Conservation (phyloP, 495 filamentous ascomycete species). For the Neurospora sp. region DNA sequence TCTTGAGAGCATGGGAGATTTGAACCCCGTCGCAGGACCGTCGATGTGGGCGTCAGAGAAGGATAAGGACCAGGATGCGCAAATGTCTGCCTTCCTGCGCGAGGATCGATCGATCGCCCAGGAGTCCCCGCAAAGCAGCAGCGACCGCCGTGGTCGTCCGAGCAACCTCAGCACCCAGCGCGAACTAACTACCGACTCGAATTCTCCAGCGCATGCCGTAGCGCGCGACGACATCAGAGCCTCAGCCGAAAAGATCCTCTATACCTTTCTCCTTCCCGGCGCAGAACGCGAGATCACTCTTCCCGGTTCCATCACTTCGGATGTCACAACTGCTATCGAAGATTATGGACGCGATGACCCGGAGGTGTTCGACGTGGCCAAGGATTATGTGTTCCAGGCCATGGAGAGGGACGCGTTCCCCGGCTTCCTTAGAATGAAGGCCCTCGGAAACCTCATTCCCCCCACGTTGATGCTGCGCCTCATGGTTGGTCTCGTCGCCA, state of each 20-base stretch:
- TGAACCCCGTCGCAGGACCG: conserved; percentile 44
- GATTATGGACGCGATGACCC: conserved; percentile 86
- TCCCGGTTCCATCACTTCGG: conserved; percentile 71
- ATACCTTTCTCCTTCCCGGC: conserved; percentile 85
- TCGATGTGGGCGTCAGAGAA: conserved; percentile 41
- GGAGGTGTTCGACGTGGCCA: conserved; percentile 91
- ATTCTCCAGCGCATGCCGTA: conserved; percentile 77
- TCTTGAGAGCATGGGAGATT: conserved; percentile 60
- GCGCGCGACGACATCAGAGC: conserved; percentile 77
- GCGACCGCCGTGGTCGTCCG: conserved; percentile 52
- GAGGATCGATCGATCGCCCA: conserved; percentile 49
- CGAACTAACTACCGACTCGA: conserved; percentile 51
- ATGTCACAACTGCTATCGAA: conserved; percentile 77
- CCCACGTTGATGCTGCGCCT: conserved; percentile 74
- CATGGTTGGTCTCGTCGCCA: conserved; percentile 71
- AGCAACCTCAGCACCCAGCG: conserved; percentile 51
- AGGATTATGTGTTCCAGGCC: conserved; percentile 98
- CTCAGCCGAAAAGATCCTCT: conserved; percentile 94
- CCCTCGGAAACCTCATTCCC: conserved; percentile 87
- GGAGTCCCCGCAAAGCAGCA: conserved; percentile 63
- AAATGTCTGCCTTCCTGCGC: conserved; percentile 81
- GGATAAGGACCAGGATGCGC: conserved; percentile 65
- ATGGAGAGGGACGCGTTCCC: conserved; percentile 99
- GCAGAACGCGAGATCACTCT: conserved; percentile 92
- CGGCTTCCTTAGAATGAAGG: conserved; percentile 88